These are phyloP conservation scores for Fusarium floridanum DNA, from an alignment of 2,329 filamentous ascomycete species.

Conservation along the genomic window DNA sequence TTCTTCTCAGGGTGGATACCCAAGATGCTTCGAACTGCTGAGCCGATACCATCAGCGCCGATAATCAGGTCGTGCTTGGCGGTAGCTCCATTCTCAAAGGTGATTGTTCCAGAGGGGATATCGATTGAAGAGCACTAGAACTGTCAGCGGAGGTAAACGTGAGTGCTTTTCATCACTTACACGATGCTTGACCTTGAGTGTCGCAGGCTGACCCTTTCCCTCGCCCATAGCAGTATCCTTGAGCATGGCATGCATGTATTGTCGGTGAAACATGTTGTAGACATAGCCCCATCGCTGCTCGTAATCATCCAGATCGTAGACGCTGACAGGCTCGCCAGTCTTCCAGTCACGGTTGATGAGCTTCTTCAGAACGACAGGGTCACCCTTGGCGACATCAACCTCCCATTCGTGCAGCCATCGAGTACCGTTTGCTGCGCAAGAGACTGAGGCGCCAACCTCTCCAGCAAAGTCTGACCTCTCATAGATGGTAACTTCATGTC, in stretches of 20 bases:
- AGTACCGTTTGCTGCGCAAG: conserved; percentile 77
- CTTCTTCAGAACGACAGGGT: conserved; percentile 74
- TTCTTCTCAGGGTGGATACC: conserved; percentile 71
- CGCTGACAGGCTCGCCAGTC: conserved; percentile 74
- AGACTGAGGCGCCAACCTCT: conserved; percentile 76
- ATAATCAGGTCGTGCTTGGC: conserved; percentile 71
- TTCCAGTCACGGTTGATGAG: conserved; percentile 79
- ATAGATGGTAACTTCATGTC: conserved; percentile 70
- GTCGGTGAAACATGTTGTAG: conserved; percentile 78
- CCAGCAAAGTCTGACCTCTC: conserved; percentile 75
- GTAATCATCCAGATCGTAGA: conserved; percentile 74
- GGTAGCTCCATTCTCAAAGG: conserved; percentile 65
- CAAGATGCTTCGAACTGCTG: conserved; percentile 71
- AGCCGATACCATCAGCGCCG: conserved; percentile 77
- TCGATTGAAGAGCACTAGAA: conserved; percentile 64
- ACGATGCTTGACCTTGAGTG: conserved; percentile 68
- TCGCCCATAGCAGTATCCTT: conserved; percentile 69
- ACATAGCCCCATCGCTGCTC: conserved; percentile 73
- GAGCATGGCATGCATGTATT: conserved; percentile 77
- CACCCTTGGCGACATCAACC: conserved; percentile 73
- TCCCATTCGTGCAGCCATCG: conserved; percentile 78
- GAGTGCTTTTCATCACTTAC: conserved; percentile 46
- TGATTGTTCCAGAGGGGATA: conserved; percentile 61
- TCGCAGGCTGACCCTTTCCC: conserved; percentile 66
- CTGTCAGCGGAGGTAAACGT: background rate